Evolutionary conservation across 441 rosid genomes (phyloP).

Genomic region (Adansonia gregorii): DNA sequence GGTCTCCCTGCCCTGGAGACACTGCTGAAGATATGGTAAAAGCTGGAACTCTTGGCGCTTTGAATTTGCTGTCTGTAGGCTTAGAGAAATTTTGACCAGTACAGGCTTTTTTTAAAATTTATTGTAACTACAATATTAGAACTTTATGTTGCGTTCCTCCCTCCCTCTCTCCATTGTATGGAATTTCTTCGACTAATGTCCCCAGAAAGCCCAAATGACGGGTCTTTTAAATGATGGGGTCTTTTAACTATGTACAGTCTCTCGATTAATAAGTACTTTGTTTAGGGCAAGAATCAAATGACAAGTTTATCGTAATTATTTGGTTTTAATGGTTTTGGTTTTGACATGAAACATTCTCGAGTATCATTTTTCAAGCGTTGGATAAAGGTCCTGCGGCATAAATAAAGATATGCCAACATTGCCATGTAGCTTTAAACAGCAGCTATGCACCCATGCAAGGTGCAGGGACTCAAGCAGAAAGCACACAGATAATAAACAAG

Average conservation of each 20-base stretch:
- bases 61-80: slow-evolving; percentile 25
- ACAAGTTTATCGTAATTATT: not conserved
- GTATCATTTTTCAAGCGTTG: not conserved
- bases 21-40: not conserved
- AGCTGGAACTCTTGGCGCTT: slow-evolving; percentile 19
- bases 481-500: no score
- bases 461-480: no score
- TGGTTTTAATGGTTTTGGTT: not conserved
- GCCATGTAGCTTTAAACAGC: no score
- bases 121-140: slow-evolving; percentile 36
- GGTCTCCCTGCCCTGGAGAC: not conserved
- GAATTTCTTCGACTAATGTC: slow-evolving; percentile 3
- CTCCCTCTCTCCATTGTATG: not conserved
- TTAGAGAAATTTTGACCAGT: slow-evolving; percentile 44
- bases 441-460: no score
- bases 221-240: slow-evolving; percentile 22
- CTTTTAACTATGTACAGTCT: slow-evolving; percentile 35
- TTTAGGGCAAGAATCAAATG: slow-evolving; percentile 14
- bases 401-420: no score
- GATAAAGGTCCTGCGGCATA: not conserved
- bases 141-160: slow-evolving; percentile 20
- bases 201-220: not conserved
- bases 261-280: slow-evolving; percentile 12
- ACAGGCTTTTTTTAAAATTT: slow-evolving; percentile 30
- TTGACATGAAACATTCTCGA: not conserved